Percentiles rank a stretch among this genome's conserved stretches.
These are phyloP conservation scores for Monosporascus ibericus DNA, from an alignment of 2,329 filamentous ascomycete genomes.

Conservation along the genomic window DNA sequence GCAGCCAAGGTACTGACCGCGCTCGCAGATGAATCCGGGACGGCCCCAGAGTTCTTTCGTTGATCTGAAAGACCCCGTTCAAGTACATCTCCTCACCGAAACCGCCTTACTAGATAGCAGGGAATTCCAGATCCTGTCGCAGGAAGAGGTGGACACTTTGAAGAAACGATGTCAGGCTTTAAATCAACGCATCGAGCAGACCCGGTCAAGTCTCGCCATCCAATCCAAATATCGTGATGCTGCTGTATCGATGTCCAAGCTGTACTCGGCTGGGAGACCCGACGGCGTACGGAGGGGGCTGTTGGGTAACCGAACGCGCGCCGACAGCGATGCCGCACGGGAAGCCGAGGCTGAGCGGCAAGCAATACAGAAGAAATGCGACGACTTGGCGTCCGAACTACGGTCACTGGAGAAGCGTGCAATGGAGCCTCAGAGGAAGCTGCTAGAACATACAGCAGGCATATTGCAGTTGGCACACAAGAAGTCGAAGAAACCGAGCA, in stretches of 20 bases:
- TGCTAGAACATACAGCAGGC: constrained; percentile 87
- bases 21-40: constrained; percentile 41
- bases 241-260: constrained; percentile 74
- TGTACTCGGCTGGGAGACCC: constrained; percentile 58
- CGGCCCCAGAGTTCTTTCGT: constrained; percentile 52
- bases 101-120: constrained; percentile 87
- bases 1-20: neutral
- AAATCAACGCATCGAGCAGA: constrained; percentile 70
- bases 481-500: constrained; percentile 53
- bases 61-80: constrained; percentile 66
- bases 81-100: constrained; percentile 87
- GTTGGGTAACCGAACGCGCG: constrained; percentile 43
- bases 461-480: constrained; percentile 88
- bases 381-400: constrained; percentile 75
- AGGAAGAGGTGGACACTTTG: constrained; percentile 83
- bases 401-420: constrained; percentile 72
- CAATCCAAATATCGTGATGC: constrained; percentile 95
- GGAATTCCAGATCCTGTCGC: constrained; percentile 76
- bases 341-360: constrained; percentile 69
- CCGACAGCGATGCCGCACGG: constrained; percentile 42
- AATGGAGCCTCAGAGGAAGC: constrained; percentile 65
- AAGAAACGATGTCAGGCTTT: constrained; percentile 80
- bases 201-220: constrained; percentile 75
- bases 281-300: constrained; percentile 44
- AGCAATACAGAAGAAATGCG: constrained; percentile 72